Base-by-base conservation (phyloP, 768 basidiomycete genomes). In the Termitomyces sp. region DNA sequence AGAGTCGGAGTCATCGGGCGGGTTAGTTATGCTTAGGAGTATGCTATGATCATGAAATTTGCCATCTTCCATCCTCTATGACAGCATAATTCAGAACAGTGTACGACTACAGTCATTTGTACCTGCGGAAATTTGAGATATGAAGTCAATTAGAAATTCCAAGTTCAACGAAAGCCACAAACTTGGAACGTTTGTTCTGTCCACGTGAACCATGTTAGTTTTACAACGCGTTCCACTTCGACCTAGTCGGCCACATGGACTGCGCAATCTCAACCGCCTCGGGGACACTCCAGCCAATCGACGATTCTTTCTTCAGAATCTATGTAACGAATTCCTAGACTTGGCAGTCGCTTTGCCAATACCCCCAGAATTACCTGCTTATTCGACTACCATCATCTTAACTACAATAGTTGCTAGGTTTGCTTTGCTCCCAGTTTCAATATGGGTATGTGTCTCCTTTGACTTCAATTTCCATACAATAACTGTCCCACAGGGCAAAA, bases 321-420 rank as follows among this genome's bases (percentile, higher is more conserved):
- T 87, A 58, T 79, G 81, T 40, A 79, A 91, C 68, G 86, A 84
- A 10, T 92, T 92, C 68, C 78, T 92, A 14, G 91, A 93, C 78
- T 75, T 92, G 53, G 87, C 91, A 29, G 69, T 84, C 42, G 89
- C 88, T 4, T 75, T 92, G n/a, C 91, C 91, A 2, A 77, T 84
- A 65, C 89, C 92, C 29, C 77, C 86, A 0, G 81, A 80, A 10
- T 77, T 85, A 64, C 91, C 92, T 0, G 73, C 85, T 0, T 93
- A 93, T 73, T 83, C 92, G 6, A 81, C 85, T 1, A 86, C 90
- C 2, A 91, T 94, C 61, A 86, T 93, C 56, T 68, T 92, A 3
- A 78, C 85, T 59, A 87, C 91, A 3, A 69, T 90, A 43, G 69
- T 81, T 14, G 79, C 83, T 45, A 85, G 92, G 67, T 74, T 87